Base-by-base conservation (phyloP, 768 basidiomycete species). In the Chiua virens region DNA sequence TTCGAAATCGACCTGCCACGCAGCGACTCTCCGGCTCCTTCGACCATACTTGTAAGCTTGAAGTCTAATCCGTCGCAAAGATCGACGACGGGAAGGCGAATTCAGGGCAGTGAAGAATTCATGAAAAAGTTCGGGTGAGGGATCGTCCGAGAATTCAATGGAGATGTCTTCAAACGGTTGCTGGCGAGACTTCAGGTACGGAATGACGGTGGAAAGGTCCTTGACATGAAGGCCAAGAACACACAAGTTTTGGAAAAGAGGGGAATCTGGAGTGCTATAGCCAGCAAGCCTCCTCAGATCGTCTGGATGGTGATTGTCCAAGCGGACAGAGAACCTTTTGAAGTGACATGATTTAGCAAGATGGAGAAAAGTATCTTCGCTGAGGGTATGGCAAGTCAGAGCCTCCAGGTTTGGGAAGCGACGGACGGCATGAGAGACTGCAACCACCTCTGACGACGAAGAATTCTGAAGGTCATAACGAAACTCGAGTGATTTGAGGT, bases 231-330 rank as follows among this genome's bases (percentile, higher is more conserved):
- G 46, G 10, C 27, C 17, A 17, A 57, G 46, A 34, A 21, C 15
- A 15, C 49, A n/a, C 45, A 57, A n/a, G 17, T 58, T 53, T 30
- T 49, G 20, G 34, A 57, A 57, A 18, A 22, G 50, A 11, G 45
- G 27, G 20, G 5, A 13, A 8, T 47, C 22, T 3, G 18, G 23
- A 18, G 34, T 34, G 4, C 11, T n/a, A n/a, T 27, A 11, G 21
- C 39, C 11, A 38, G 40, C 35, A 8, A 56, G n/a, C n/a, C 27
- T 27, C 25, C 13, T 38, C 38, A 50, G 27, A 21, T 5, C 18
- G 15, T 42, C 43, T 27, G 39, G 35, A 14, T 15, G 20, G 21
- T 15, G 22, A n/a, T 40, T 6, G 20, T 11, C 3, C 15, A 57
- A 32, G 13, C 1, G 23, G 14, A 27, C 23, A 8, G 2, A 35